A percentile compares a stretch with the other conserved stretches of the same genome.
Conservation (phyloP, 2,329 filamentous ascomycete genomes). For the Rugonectria rugulosa region DNA sequence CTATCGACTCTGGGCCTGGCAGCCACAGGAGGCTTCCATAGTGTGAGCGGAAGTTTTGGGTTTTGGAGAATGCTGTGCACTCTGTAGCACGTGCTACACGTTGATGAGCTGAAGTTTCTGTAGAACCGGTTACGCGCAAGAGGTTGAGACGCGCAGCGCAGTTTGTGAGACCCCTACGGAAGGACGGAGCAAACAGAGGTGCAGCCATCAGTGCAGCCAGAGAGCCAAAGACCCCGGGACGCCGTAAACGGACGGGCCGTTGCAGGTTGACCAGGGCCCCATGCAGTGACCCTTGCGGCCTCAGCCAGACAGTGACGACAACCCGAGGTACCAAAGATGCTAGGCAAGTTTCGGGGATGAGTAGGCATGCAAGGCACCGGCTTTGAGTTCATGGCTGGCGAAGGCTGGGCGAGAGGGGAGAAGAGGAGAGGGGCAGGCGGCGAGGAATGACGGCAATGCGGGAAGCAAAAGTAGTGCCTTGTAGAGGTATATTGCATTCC, state of each 20-base stretch:
- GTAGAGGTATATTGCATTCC: conserved; percentile 1
- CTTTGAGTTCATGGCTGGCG: no score
- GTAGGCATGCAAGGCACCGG: no score
- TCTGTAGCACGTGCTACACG: no score
- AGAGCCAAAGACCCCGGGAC: no score
- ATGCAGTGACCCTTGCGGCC: not conserved
- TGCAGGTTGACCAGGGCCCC: conserved; percentile 5
- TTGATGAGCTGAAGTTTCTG: not conserved
- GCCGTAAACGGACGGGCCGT: conserved; percentile 1
- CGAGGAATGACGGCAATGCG: no score
- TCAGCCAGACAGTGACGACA: not conserved
- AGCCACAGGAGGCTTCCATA: not conserved
- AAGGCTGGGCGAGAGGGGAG: no score
- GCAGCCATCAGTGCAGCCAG: no score
- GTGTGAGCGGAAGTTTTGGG: not conserved
- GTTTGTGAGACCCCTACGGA: not conserved
- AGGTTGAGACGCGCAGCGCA: not conserved
- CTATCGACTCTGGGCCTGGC: not conserved
- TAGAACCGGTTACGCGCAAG: not conserved
- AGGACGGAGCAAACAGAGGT: not conserved
- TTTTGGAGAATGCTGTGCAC: no score
- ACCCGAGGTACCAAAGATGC: not conserved
- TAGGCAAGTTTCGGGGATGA: no score
- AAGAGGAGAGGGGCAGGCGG: no score
- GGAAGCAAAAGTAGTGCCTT: no score